phyloP scores from a whole-genome alignment of 2,329 filamentous ascomycete genomes.

The Colletotrichum viniferum region DNA sequence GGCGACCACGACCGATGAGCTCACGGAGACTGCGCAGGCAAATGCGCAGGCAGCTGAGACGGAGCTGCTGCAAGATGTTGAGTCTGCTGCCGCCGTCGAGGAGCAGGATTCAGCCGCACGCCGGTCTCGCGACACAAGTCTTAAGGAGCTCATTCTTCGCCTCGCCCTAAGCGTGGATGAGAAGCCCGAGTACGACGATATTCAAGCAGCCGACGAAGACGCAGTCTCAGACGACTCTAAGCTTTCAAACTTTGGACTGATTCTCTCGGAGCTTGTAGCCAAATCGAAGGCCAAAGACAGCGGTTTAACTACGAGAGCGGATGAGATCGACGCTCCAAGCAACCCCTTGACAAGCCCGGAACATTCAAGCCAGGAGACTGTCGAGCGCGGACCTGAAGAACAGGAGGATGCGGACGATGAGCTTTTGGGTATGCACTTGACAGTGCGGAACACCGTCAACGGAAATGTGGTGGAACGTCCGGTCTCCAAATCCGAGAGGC shows the following conservation, averaged over 20 bases:
- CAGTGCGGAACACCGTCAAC: constrained; percentile 75
- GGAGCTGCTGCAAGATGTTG: not conserved
- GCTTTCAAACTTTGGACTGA: constrained; percentile 54
- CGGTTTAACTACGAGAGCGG: not conserved
- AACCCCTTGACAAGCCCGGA: not conserved
- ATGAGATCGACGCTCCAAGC: not conserved
- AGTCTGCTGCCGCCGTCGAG: not conserved
- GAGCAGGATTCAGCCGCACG: not conserved
- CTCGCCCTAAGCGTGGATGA: constrained; percentile 53
- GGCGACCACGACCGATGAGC: not conserved
- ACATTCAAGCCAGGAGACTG: not conserved
- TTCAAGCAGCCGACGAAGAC: constrained; percentile 27
- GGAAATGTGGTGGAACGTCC: constrained; percentile 68
- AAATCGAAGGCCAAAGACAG: constrained; percentile 1
- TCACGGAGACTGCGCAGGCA: not conserved
- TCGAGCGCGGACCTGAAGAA: not conserved
- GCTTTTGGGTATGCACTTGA: constrained; percentile 74
- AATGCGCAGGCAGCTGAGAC: not conserved
- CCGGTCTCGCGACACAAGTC: constrained; percentile 19
- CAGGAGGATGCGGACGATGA: constrained; percentile 29
- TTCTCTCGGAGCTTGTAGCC: constrained; percentile 53
- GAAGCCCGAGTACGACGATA: constrained; percentile 23
- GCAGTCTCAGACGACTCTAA: constrained; percentile 36
- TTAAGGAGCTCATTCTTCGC: constrained; percentile 57
- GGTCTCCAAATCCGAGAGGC: constrained; percentile 36